Evolutionary conservation across 345 rosid species (phyloP).

Genomic region (Cardamine resedifolia): DNA sequence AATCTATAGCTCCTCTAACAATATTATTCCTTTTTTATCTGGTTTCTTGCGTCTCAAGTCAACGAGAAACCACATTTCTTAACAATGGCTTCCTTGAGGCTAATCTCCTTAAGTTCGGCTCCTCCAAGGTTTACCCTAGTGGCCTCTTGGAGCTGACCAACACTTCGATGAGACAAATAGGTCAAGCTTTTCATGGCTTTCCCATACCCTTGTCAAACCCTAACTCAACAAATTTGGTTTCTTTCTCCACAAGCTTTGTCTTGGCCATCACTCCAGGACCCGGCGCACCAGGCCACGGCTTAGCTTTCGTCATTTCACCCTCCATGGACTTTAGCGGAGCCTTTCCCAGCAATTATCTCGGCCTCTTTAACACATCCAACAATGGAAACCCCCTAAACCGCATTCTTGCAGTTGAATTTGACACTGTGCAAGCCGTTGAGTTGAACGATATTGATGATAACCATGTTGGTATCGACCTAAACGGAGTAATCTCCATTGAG

Average conservation of each 20-base stretch:
- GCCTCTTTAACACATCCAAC: constrained; percentile 50
- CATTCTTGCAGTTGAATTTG: constrained; percentile 58
- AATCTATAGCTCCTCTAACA: neutral
- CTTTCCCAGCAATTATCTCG: constrained; percentile 36
- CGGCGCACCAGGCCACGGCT: constrained; percentile 43
- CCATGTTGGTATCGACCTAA: constrained; percentile 64
- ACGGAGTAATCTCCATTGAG: constrained; percentile 38
- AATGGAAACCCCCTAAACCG: constrained; percentile 43
- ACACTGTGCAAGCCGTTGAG: constrained; percentile 47
- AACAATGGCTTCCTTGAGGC: constrained; percentile 47
- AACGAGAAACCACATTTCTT: constrained; percentile 36
- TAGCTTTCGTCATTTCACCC: constrained; percentile 47
- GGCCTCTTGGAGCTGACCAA: constrained; percentile 65
- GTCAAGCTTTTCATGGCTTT: constrained; percentile 49
- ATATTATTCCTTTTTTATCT: neutral
- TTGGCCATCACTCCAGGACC: constrained; percentile 40
- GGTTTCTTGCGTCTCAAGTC: constrained; percentile 31
- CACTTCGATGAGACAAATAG: constrained; percentile 37
- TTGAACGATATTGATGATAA: constrained; percentile 48
- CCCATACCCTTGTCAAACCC: constrained; percentile 38
- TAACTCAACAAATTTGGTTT: constrained; percentile 12
- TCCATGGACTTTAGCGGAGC: constrained; percentile 26
- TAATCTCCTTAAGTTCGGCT: constrained; percentile 42
- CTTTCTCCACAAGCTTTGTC: constrained; percentile 47
- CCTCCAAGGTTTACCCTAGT: constrained; percentile 40